Percentiles rank a stretch among this genome's conserved stretches.
These are phyloP conservation scores for Carpinus viminea DNA, from an alignment of 306 rosid species.

Conservation along the genomic window DNA sequence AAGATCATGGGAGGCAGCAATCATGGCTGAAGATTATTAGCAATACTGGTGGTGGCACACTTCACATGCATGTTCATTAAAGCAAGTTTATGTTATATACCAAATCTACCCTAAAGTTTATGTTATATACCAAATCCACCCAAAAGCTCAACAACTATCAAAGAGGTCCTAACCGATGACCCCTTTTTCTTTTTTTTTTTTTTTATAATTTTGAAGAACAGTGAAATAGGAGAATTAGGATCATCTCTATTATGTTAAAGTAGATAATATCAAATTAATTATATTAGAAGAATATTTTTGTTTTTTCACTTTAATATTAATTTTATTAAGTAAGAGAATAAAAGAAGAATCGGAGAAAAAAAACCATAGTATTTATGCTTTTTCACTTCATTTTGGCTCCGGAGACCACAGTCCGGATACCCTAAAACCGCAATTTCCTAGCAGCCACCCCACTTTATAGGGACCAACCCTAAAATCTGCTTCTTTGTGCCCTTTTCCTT, in stretches of 20 bases:
- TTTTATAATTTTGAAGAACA: too few relatives aligned
- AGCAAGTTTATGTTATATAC: neutral
- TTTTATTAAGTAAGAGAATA: too few relatives aligned
- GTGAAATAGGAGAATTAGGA: neutral
- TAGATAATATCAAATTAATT: too few relatives aligned
- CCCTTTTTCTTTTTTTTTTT: too few relatives aligned
- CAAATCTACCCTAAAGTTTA: neutral
- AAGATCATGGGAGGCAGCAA: slow-evolving; percentile 63
- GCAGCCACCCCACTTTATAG: neutral
- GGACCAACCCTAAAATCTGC: neutral
- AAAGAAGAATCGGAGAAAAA: too few relatives aligned
- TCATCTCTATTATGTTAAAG: too few relatives aligned
- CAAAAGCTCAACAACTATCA: neutral
- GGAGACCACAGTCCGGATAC: neutral
- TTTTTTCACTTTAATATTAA: too few relatives aligned
- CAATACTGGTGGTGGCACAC: neutral
- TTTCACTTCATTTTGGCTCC: neutral
- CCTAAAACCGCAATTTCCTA: neutral
- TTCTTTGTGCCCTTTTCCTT: neutral
- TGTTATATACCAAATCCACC: neutral
- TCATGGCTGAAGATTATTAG: slow-evolving; percentile 34
- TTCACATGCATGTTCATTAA: slow-evolving; percentile 5
- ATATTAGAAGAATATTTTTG: too few relatives aligned
- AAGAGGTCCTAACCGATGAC: too few relatives aligned
- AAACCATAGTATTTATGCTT: too few relatives aligned